phyloP scores from a whole-genome alignment of 208 protist species.

The Tritrichomonas musculus region DNA sequence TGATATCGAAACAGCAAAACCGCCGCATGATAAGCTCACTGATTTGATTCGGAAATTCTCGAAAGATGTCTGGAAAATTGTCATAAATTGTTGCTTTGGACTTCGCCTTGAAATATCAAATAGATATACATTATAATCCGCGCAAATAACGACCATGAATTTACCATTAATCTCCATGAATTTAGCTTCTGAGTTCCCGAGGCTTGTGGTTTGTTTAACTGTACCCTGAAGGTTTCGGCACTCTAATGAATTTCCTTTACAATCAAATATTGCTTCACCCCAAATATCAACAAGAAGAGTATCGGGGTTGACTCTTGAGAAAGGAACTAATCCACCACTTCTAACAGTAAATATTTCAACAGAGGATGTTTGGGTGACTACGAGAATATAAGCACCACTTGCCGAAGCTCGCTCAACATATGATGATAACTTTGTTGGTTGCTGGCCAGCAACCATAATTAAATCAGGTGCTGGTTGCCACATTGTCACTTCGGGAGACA shows the following conservation, averaged over 20 bases:
- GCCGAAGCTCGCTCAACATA: background rate
- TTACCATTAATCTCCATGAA: background rate
- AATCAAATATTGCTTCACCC: background rate
- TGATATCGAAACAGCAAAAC: background rate
- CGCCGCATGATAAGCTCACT: background rate
- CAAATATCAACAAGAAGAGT: background rate
- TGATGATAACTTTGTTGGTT: background rate
- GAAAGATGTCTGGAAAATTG: background rate
- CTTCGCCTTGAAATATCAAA: background rate
- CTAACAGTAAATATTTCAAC: constrained; percentile 5
- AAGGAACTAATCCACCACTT: background rate
- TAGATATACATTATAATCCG: background rate
- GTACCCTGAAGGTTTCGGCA: background rate
- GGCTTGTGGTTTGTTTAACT: background rate
- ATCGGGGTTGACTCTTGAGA: background rate
- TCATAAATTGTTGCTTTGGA: background rate
- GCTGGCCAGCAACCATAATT: background rate
- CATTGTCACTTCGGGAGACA: background rate
- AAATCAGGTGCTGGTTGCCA: background rate
- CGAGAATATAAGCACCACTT: background rate
- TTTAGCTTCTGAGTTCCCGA: background rate
- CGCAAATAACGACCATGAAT: background rate
- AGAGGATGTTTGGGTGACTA: background rate
- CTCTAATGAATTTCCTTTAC: background rate
- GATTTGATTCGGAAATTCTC: background rate